These are phyloP conservation scores for Daldinia vernicosa DNA, from an alignment of 495 filamentous ascomycete species.

Conservation along the genomic window DNA sequence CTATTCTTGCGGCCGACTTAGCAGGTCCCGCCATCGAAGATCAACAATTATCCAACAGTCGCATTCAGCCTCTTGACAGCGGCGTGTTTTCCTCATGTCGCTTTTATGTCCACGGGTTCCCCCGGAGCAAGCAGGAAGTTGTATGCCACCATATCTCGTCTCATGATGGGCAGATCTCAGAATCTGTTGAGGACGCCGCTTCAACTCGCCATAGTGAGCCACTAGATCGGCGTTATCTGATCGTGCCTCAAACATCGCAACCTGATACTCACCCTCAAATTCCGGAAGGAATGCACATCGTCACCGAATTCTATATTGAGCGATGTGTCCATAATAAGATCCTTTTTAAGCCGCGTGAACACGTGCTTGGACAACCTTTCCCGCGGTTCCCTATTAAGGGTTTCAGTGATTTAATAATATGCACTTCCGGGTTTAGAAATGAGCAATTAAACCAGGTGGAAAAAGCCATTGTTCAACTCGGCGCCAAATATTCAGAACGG, in stretches of 20 bases:
- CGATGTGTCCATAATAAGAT: conserved; percentile 78
- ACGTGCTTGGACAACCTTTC: conserved; percentile 80
- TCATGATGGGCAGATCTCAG: conserved; percentile 56
- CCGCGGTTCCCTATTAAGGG: conserved; percentile 71
- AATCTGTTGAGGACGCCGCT: conserved; percentile 54
- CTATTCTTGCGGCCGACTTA: conserved; percentile 1
- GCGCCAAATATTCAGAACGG: conserved; percentile 79
- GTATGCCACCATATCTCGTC: conserved; percentile 55
- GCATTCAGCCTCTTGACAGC: conserved; percentile 16
- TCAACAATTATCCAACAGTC: conserved; percentile 17
- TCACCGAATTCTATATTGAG: conserved; percentile 95
- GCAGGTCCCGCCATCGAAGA: conserved; percentile 5
- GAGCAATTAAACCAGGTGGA: conserved; percentile 85
- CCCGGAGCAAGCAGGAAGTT: conserved; percentile 51
- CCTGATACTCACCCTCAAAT: conserved; percentile 52
- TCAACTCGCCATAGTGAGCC: conserved; percentile 40
- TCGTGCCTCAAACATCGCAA: conserved; percentile 59
- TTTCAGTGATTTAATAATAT: conserved; percentile 73
- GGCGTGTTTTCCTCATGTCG: conserved; percentile 64
- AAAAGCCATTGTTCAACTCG: conserved; percentile 77
- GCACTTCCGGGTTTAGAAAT: conserved; percentile 83
- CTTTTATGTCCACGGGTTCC: conserved; percentile 75
- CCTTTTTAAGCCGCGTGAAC: conserved; percentile 72
- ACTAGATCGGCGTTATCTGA: conserved; percentile 51
- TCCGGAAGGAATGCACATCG: conserved; percentile 57